Base-by-base conservation (phyloP, 2,329 filamentous ascomycete genomes). In the Colletotrichum theobromicola region DNA sequence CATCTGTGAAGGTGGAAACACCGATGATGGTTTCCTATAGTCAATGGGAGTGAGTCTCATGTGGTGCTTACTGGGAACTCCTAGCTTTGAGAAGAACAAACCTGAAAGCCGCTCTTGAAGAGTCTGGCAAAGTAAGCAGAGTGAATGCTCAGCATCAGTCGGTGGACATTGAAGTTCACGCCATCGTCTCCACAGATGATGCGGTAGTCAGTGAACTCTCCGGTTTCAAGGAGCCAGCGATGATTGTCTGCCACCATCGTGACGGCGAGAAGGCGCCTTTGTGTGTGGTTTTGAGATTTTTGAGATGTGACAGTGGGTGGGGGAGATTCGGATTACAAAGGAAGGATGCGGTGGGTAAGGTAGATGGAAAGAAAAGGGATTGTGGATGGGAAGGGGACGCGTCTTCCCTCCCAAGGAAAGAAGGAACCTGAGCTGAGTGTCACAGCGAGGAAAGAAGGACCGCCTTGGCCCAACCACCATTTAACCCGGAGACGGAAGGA, bases 371-470 rank as follows among this genome's bases (percentile, higher is more conserved):
- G 8, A 32, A 42, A 18, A 46, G 21, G 42, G 9, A n/a, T 18
- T 46, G 42, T 0, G 21, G 18, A 4, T 10, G 9, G n/a, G 18
- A 0, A 21, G 10, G 42, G 3, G 42, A 13, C 18, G 18, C 0
- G 18, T 21, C 42, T 46, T 46, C 42, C 9, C 12, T 46, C 37
- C 37, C 0, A 0, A 21, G n/a, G 42, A 46, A 46, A n/a, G 42
- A 21, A 7, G 13, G 42, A 46, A 0, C 1, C 0, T 46, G 0
- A 21, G 42, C 42, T 2, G 37, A 0, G 18, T 9, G 37, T 46
- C 37, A 46, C 1, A 2, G 2, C 5, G 4, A n/a, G 3, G 18
- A 4, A 46, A 18, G 42, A 46, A 46, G 42, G 42, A 46, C 3
- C 37, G 42, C 3, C 0, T 0, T 46, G 18, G 42, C 42, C 18